Evolutionary conservation across 2,329 filamentous ascomycete species (phyloP).

Genomic region (Neoascochyta sp.): DNA sequence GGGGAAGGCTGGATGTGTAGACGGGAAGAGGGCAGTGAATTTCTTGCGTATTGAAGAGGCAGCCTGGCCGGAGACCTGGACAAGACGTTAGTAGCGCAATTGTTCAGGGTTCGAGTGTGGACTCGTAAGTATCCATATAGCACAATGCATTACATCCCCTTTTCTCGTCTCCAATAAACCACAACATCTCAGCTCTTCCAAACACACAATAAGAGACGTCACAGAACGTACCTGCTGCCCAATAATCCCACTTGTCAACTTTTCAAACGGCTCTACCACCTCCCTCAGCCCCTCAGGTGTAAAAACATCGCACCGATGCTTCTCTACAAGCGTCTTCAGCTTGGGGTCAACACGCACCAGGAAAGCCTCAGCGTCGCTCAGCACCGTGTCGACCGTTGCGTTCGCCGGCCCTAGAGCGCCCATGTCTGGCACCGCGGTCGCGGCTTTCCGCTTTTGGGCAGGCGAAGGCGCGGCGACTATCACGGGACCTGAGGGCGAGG

Average conservation of each 20-base stretch:
- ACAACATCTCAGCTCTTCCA: too few relatives aligned
- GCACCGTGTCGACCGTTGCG: constrained; percentile 66
- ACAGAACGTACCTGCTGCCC: constrained; percentile 65
- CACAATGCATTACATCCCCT: not conserved
- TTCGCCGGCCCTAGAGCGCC: constrained; percentile 32
- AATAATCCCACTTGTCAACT: constrained; percentile 81
- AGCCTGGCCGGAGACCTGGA: constrained; percentile 76
- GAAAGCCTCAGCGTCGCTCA: constrained; percentile 72
- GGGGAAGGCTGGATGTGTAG: constrained; percentile 57
- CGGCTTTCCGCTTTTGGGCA: constrained; percentile 44
- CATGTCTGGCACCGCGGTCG: constrained; percentile 37
- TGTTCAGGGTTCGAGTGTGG: too few relatives aligned
- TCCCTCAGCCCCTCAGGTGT: constrained; percentile 78
- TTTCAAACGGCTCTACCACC: constrained; percentile 81
- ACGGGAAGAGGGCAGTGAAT: constrained; percentile 50
- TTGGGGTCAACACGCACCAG: constrained; percentile 69
- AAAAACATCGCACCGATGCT: constrained; percentile 74
- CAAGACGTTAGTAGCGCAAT: too few relatives aligned
- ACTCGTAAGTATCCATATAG: too few relatives aligned
- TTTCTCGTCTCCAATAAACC: too few relatives aligned
- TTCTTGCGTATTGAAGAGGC: constrained; percentile 84
- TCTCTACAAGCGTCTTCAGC: constrained; percentile 67
- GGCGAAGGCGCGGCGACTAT: too few relatives aligned
- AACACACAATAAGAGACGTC: too few relatives aligned
- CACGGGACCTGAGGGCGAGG: too few relatives aligned